Evolutionary conservation across 2,329 filamentous ascomycete genomes (phyloP).

Genomic region (Aspergillus tubingensis): DNA sequence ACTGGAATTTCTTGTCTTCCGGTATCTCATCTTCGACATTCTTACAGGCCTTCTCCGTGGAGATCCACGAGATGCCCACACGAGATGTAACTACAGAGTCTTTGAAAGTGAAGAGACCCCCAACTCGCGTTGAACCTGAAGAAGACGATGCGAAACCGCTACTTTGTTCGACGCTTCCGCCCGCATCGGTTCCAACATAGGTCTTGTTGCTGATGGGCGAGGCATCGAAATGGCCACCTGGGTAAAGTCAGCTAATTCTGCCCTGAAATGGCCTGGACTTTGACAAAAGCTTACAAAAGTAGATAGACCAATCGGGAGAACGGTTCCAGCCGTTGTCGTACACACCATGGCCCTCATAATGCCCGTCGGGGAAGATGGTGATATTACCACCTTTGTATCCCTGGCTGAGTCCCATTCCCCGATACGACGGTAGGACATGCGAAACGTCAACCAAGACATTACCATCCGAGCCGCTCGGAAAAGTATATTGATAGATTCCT

Average conservation of each 20-base stretch:
- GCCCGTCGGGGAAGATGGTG: constrained; percentile 51
- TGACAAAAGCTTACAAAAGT: constrained; percentile 28
- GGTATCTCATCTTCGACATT: constrained; percentile 62
- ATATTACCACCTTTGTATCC: constrained; percentile 64
- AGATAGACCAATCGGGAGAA: constrained; percentile 53
- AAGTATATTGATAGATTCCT: constrained; percentile 61
- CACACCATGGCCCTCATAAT: constrained; percentile 62
- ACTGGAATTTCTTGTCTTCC: constrained; percentile 42
- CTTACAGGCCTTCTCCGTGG: constrained; percentile 59
- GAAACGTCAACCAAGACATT: constrained; percentile 66
- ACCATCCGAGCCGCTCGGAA: constrained; percentile 45
- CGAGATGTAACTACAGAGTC: constrained; percentile 54
- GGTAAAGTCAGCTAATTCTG: neutral
- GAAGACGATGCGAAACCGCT: constrained; percentile 39
- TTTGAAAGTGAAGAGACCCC: constrained; percentile 56
- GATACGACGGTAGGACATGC: constrained; percentile 64
- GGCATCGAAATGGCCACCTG: constrained; percentile 62
- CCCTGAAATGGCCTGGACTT: neutral
- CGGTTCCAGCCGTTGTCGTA: constrained; percentile 70
- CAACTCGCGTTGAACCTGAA: constrained; percentile 48
- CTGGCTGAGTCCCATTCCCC: constrained; percentile 63
- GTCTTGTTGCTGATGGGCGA: constrained; percentile 32
- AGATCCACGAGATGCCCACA: constrained; percentile 71
- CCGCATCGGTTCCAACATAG: constrained; percentile 30
- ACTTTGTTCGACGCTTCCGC: constrained; percentile 31